A percentile compares a stretch with the other conserved stretches of the same genome.
Evolutionary conservation across 129 eudicot genomes (phyloP).

Genomic region (Saposhnikovia divaricata): DNA sequence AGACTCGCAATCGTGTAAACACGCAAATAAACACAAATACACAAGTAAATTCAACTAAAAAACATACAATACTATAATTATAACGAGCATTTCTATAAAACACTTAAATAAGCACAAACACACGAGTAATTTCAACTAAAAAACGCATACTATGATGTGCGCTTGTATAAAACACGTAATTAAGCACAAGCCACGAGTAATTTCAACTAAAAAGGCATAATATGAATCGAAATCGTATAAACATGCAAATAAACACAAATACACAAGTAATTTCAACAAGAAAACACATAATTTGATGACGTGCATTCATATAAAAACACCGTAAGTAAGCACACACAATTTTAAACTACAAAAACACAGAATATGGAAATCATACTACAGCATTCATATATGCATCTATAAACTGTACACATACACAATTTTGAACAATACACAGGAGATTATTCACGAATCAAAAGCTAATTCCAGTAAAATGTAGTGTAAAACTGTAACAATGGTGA

Average conservation of each 20-base stretch:
- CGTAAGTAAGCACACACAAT: not conserved
- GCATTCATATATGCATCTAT: not conserved
- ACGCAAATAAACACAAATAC: too few relatives aligned
- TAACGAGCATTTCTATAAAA: too few relatives aligned
- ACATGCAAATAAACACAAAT: too few relatives aligned
- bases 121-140: not conserved
- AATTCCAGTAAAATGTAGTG: not conserved
- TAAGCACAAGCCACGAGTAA: not conserved
- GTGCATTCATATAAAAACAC: too few relatives aligned
- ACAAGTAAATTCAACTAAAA: too few relatives aligned
- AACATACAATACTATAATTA: not conserved
- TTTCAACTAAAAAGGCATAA: too few relatives aligned
- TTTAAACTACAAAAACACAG: too few relatives aligned
- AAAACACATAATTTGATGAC: too few relatives aligned
- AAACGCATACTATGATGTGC: too few relatives aligned
- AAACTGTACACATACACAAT: not conserved
- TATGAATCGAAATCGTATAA: not conserved
- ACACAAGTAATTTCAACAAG: too few relatives aligned
- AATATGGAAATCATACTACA: too few relatives aligned
- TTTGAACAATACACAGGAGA: not conserved
- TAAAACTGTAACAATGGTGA: too few relatives aligned
- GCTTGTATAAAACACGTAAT: not conserved
- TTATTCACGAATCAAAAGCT: not conserved
- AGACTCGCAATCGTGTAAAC: not conserved
- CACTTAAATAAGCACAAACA: not conserved